Base-by-base conservation (phyloP, 176 grass and related monocot species). In the Alopecurus myosuroides region DNA sequence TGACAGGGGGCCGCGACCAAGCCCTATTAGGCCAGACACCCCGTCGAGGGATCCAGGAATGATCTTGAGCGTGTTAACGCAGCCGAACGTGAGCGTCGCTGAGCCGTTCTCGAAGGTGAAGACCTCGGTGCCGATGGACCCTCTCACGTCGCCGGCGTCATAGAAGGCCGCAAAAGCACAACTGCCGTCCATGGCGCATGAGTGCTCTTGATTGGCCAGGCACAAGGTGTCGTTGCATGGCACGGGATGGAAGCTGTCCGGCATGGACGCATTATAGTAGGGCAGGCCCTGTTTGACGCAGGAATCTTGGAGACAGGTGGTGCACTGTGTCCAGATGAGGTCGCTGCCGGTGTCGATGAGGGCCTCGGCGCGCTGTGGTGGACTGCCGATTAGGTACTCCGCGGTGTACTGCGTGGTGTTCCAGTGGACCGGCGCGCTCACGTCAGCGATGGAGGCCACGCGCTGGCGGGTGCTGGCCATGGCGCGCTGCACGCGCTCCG, bases 261-360 rank as follows among this genome's bases (percentile, higher is more conserved):
- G 78, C 2, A 0, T 8, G 7, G 84, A 78, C 19, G 37, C 3
- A 39, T 79, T 79, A 39, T 70, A 85, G 64, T 85, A 85, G 37
- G 75, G 84, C 11, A 85, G 83, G 62, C 40, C 13, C 63, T 85
- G 83, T 26, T 10, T 19, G 19, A 1, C 26, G 63, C 75, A 78
- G 42, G 11, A 12, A 9, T 11, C 41, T 2, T 29, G 11, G 57
- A 5, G 26, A 12, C 60, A 31, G 60, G 29, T 7, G 60, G 26
- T 3, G 81, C 89, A 94, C 81, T 94, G 94, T 36, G 94, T 97
- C 94, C 94, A 97, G 53, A 90, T 85, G 76, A 94, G 91, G 67
- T 94, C 91, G 66, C 91, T 97, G 20, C 94, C 94, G 6, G 89
- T 97, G 87, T 97, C 91, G 78, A 91, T 30, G 28, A 64, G 60